phyloP scores from a whole-genome alignment of 768 basidiomycete genomes.

The Pleurotus cornucopiae region DNA sequence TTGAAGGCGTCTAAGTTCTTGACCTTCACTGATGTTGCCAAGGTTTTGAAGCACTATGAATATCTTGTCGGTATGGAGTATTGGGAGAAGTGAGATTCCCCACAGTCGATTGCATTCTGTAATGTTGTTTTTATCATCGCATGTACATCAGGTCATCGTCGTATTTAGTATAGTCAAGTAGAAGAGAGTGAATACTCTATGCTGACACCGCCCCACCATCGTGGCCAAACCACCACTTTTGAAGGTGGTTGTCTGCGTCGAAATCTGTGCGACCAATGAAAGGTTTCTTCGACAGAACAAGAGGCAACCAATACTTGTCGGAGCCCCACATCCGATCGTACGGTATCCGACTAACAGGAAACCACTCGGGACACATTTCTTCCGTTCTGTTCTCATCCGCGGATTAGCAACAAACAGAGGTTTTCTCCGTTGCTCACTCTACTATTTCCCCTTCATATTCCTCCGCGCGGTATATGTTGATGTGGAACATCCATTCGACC shows the following conservation, averaged over 20 bases:
- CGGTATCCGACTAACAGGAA: constrained; percentile 52
- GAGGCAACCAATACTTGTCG: constrained; percentile 67
- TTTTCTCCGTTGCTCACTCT: constrained; percentile 47
- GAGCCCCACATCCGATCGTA: constrained; percentile 59
- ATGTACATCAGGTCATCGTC: too few relatives aligned
- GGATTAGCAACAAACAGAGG: background rate
- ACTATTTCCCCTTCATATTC: constrained; percentile 54
- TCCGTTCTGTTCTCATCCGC: constrained; percentile 51
- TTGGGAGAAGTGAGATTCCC: constrained; percentile 27
- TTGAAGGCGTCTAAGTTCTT: constrained; percentile 53
- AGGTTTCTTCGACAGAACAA: constrained; percentile 37
- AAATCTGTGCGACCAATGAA: constrained; percentile 47
- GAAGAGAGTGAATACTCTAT: too few relatives aligned
- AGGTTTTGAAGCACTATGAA: constrained; percentile 53
- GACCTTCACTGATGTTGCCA: constrained; percentile 41
- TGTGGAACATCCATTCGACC: constrained; percentile 58
- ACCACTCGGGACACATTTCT: constrained; percentile 88
- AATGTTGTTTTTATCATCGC: too few relatives aligned
- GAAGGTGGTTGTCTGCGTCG: constrained; percentile 25
- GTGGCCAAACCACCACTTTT: constrained; percentile 44
- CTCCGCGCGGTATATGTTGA: constrained; percentile 68
- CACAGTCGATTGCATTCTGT: too few relatives aligned
- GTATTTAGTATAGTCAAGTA: too few relatives aligned
- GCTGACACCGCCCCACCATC: too few relatives aligned
- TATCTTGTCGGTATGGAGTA: constrained; percentile 41